Conservation (phyloP, 768 basidiomycete species). For the Russula abietina region DNA sequence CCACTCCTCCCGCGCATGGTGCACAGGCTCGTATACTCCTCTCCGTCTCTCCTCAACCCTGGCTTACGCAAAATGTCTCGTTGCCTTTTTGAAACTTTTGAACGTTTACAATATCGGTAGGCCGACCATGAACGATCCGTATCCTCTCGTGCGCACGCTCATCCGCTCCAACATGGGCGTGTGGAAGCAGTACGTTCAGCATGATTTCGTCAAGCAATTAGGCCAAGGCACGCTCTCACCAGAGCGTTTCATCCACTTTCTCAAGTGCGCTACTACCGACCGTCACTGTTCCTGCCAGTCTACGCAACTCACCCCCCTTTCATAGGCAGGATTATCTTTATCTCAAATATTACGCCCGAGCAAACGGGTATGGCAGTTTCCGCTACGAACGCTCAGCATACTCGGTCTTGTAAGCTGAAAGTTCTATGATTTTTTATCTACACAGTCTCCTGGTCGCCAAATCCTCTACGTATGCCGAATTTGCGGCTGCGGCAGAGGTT, state of each 20-base stretch:
- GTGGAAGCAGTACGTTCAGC: constrained; percentile 75
- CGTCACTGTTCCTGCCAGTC: background rate
- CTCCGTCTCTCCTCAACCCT: background rate
- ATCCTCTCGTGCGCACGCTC: constrained; percentile 62
- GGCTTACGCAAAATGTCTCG: background rate
- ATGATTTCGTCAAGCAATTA: constrained; percentile 75
- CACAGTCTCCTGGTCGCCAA: constrained; percentile 72
- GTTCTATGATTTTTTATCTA: background rate
- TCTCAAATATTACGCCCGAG: constrained; percentile 77
- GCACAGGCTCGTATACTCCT: constrained; percentile 44
- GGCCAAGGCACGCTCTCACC: constrained; percentile 63
- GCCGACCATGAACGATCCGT: constrained; percentile 52
- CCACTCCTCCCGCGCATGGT: constrained; percentile 44
- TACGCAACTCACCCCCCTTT: background rate
- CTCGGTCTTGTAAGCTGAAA: background rate
- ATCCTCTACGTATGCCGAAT: constrained; percentile 54
- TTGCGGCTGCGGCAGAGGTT: constrained; percentile 56
- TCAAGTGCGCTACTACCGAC: constrained; percentile 48
- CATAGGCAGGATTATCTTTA: constrained; percentile 76
- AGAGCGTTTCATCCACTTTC: constrained; percentile 74
- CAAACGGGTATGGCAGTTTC: constrained; percentile 51
- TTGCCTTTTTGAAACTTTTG: background rate
- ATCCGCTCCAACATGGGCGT: constrained; percentile 48
- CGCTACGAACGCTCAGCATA: background rate
- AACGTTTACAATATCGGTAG: constrained; percentile 27